A percentile compares a stretch with the other conserved stretches of the same genome.
phyloP scores from a whole-genome alignment of 2,329 filamentous ascomycete genomes.

The Pestalotiopsis fici region DNA sequence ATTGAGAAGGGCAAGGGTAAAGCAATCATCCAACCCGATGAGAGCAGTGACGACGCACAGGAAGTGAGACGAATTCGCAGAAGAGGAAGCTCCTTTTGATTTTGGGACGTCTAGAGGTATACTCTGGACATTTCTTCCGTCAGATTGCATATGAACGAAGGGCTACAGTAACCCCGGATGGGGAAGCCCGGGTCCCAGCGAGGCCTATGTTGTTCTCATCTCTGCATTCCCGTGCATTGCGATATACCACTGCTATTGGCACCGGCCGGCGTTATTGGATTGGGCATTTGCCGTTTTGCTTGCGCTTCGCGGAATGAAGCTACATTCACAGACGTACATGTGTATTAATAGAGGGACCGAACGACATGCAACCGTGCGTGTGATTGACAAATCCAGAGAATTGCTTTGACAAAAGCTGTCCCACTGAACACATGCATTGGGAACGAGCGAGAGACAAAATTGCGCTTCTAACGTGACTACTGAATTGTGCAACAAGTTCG shows the following conservation, averaged over 20 bases:
- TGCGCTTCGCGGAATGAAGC: neutral
- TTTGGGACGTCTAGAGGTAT: neutral
- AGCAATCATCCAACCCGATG: slow-evolving; percentile 38
- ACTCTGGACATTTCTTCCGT: neutral
- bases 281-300: neutral
- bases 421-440: neutral
- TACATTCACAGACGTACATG: neutral
- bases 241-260: neutral
- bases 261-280: neutral
- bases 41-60: slow-evolving; percentile 29
- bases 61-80: slow-evolving; percentile 27
- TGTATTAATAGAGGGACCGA: neutral
- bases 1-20: slow-evolving; percentile 52
- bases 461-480: no score
- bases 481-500: no score
- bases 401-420: neutral
- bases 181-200: neutral
- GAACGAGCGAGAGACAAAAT: neutral
- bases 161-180: neutral
- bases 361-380: neutral
- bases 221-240: neutral
- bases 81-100: slow-evolving; percentile 45
- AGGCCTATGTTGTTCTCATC: neutral
- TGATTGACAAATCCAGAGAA: neutral
- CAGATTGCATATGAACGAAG: neutral